Evolutionary conservation across 345 rosid species (phyloP).

Genomic region (Citrus mangshanensis): DNA sequence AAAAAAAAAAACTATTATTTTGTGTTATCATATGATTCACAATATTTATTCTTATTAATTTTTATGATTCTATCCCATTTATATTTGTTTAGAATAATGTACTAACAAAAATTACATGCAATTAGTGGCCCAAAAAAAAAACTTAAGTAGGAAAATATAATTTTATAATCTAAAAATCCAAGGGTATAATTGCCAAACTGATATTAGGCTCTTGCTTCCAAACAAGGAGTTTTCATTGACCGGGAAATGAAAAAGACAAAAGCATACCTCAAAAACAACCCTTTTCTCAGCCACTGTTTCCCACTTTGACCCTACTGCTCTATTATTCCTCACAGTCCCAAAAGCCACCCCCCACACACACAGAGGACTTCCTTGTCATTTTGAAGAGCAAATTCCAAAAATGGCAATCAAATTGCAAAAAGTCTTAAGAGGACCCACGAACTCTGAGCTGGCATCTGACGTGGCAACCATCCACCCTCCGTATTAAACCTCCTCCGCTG

Average conservation of each 20-base stretch:
- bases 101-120: too few relatives aligned
- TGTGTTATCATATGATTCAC: too few relatives aligned
- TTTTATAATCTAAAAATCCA: background rate
- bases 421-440: background rate
- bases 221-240: slow-evolving; percentile 26
- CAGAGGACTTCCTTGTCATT: slow-evolving; percentile 19
- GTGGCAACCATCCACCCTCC: slow-evolving; percentile 13
- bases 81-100: too few relatives aligned
- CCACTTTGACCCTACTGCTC: slow-evolving; percentile 39
- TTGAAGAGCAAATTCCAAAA: background rate
- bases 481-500: background rate
- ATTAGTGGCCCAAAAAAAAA: too few relatives aligned
- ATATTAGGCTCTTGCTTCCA: background rate
- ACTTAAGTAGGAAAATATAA: background rate
- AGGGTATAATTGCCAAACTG: slow-evolving; percentile 22
- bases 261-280: slow-evolving; percentile 32
- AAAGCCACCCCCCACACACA: too few relatives aligned
- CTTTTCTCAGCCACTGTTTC: slow-evolving; percentile 33
- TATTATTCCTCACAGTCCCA: too few relatives aligned
- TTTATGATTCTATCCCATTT: too few relatives aligned
- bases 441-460: slow-evolving; percentile 20
- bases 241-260: slow-evolving; percentile 45
- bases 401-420: background rate
- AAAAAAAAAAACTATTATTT: too few relatives aligned
- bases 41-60: too few relatives aligned